Percentiles rank a stretch among this genome's conserved stretches.
These are phyloP conservation scores for Hibiscus trionum DNA, from an alignment of 345 rosid genomes.

Conservation along the genomic window DNA sequence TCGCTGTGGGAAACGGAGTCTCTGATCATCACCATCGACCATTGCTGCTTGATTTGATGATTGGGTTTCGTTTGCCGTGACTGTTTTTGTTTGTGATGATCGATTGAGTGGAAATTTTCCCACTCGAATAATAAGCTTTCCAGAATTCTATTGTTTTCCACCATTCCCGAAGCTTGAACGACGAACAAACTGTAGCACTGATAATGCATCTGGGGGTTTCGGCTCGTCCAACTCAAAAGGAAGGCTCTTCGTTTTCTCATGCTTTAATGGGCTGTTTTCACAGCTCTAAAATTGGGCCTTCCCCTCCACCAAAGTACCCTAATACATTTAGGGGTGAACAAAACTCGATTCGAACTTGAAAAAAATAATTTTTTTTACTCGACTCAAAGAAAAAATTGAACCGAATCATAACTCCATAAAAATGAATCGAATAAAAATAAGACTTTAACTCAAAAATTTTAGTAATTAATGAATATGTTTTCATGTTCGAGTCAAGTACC, in stretches of 20 bases:
- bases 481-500: too few species aligned
- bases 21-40: slow-evolving; percentile 38
- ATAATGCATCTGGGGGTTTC: not conserved
- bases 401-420: too few species aligned
- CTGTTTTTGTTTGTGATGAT: not conserved
- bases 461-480: too few species aligned
- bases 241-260: not conserved
- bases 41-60: slow-evolving; percentile 11
- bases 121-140: slow-evolving; percentile 5
- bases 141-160: not conserved
- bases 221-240: not conserved
- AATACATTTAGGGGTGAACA: not conserved
- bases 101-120: slow-evolving; percentile 6
- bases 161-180: not conserved
- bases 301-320: not conserved
- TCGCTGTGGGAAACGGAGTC: slow-evolving; percentile 25
- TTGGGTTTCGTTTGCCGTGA: not conserved
- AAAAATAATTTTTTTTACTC: too few species aligned
- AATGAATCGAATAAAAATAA: too few species aligned
- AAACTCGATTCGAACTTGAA: too few species aligned
- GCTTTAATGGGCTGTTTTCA: not conserved
- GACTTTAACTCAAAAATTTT: too few species aligned
- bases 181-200: too few species aligned
- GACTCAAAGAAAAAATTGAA: too few species aligned
- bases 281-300: not conserved